Base-by-base conservation (phyloP, 2,329 filamentous ascomycete species). In the Magnaporthiopsis poae region DNA sequence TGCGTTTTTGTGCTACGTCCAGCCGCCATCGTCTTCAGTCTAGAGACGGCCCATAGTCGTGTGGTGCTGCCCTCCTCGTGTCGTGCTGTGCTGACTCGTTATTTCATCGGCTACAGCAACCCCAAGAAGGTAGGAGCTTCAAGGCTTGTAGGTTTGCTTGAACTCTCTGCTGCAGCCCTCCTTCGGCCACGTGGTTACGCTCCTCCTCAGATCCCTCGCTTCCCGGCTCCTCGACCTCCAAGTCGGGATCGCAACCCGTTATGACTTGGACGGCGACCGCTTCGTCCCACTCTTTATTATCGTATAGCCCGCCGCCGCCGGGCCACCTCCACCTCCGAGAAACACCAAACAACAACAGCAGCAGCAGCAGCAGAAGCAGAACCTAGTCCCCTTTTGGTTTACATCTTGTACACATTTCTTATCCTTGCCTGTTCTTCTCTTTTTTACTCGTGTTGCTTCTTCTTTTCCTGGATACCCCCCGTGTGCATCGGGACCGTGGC, bases 1-100 rank as follows among this genome's bases (percentile, higher is more conserved):
- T 85, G 66, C 71, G 79, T 71, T 56, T 66, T 31, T 35, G 5
- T 35, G 5, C n/a, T n/a, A n/a, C n/a, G n/a, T n/a, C n/a, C n/a
- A n/a, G n/a, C n/a, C n/a, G n/a, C n/a, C n/a, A n/a, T n/a, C n/a
- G n/a, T n/a, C n/a, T n/a, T n/a, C n/a, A n/a, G n/a, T n/a, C n/a
- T n/a, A n/a, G n/a, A n/a, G n/a, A n/a, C n/a, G n/a, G n/a, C n/a
- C n/a, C n/a, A n/a, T n/a, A n/a, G n/a, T n/a, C n/a, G n/a, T 35
- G 5, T 35, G 5, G n/a, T n/a, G n/a, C 27, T 27, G 27, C 27
- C 27, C 27, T 27, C 27, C 27, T 27, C 27, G 27, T 27, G 2
- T 27, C 27, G 27, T 27, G 27, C 27, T 27, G 31, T 31, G 31
- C 31, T 31, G 31, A 31, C 31, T 31, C 5, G 2, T 31, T 31